Evolutionary conservation across 768 basidiomycete genomes (phyloP), one percentile per base, ranked within the genome.

Genomic region (Xerocomus brunneocitrinus): DNA sequence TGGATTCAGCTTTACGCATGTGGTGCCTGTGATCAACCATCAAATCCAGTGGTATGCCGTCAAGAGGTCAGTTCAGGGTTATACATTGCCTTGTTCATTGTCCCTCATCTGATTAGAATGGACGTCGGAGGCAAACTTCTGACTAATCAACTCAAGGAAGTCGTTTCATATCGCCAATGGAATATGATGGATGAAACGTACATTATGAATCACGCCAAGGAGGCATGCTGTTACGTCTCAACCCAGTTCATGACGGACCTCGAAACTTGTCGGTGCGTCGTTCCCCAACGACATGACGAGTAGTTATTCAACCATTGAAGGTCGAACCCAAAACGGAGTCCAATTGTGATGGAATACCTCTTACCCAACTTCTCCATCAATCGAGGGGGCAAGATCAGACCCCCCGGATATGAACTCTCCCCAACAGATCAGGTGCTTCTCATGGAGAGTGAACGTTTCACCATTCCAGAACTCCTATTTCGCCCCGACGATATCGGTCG

Each of bases 151-250:
- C 79, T 98, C 24, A 97, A 97, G 66, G 91, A 95, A 65, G 78
- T 95, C 42, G 82, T 95, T 5, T 95, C 93, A 12, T 98, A 89
- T 68, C 85, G 95, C 41, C 95, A 98, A 66, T 98, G 91, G 90
- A 91, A 98, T 69, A 92, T 98, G 90, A 94, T 95, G 85, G 93
- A 97, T 63, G 88, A 98, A 68, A 95, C 92, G 3, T 83, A 87
- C 68, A 89, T 98, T 65, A 86, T 97, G 76, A 94, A 95, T 72
- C 81, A 88, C 62, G 87, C 92, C 62, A 94, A 95, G 69, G 93
- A 98, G 69, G 70, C 81, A 14, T 94, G 91, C 67, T 94, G 92
- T 71, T 97, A 86, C 69, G 87, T 95, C 51, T 84, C 91, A 12
- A 73, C 74, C 19, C 73, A 84, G 63, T 94, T 89, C 74, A 76